Conservation (phyloP, 371 early-diverging fungal species). For the Mortierella sp. region DNA sequence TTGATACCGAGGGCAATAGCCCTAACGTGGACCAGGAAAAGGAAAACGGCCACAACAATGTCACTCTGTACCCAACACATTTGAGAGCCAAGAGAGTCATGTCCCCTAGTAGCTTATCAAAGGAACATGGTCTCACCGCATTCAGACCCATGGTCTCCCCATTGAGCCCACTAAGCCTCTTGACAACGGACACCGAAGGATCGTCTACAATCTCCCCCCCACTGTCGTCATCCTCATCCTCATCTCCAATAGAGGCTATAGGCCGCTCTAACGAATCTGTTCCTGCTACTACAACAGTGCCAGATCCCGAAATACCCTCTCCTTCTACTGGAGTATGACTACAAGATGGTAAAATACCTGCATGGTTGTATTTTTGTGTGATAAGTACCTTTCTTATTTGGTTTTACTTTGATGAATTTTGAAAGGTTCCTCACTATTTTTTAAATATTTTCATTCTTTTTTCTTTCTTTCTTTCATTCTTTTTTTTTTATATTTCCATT, state of each 20-base stretch:
- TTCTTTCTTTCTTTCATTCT: background rate
- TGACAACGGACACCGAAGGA: conserved; percentile 39
- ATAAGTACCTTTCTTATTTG: background rate
- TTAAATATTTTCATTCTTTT: conserved; percentile 2
- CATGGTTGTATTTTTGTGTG: background rate
- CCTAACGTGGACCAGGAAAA: background rate
- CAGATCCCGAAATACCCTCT: background rate
- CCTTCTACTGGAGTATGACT: conserved; percentile 1
- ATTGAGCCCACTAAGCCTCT: conserved; percentile 29
- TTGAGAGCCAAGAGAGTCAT: conserved; percentile 26
- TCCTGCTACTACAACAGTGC: background rate
- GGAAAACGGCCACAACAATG: background rate
- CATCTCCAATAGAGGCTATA: conserved; percentile 17
- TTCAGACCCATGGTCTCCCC: conserved; percentile 29
- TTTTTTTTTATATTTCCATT: background rate
- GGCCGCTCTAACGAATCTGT: background rate
- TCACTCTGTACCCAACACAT: conserved; percentile 6
- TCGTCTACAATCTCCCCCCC: conserved; percentile 33
- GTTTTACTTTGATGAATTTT: background rate
- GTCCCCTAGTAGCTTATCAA: conserved; percentile 38
- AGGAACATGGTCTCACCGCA: conserved; percentile 8
- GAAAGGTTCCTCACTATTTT: background rate
- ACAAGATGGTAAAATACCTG: background rate
- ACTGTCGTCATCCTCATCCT: conserved; percentile 19
- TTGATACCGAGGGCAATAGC: conserved; percentile 16